phyloP scores from a whole-genome alignment of 345 rosid species.

The Eucalyptus sp. region DNA sequence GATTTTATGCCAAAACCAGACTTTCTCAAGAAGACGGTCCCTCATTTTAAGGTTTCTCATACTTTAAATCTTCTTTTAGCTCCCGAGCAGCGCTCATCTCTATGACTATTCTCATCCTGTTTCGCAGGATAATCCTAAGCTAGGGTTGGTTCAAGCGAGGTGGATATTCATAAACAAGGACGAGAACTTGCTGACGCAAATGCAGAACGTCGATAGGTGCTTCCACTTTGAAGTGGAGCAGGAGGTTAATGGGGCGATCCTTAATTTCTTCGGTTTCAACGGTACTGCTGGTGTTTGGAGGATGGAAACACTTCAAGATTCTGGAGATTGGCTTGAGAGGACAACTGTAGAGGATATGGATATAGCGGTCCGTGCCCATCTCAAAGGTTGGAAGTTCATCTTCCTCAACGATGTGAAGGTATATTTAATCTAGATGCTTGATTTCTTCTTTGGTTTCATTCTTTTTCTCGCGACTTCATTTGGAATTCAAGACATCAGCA shows the following conservation, averaged over 20 bases:
- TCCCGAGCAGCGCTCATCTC: background rate
- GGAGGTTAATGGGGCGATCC: constrained; percentile 3
- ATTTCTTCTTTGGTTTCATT: background rate
- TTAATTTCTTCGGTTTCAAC: constrained; percentile 9
- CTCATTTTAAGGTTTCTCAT: constrained; percentile 8
- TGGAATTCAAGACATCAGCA: background rate
- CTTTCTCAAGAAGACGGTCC: constrained; percentile 3
- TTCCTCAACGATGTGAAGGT: constrained; percentile 8
- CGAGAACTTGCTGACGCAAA: constrained; percentile 3
- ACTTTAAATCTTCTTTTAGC: background rate
- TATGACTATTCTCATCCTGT: background rate
- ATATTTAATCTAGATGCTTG: background rate
- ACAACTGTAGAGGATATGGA: constrained; percentile 13
- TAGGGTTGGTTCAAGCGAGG: constrained; percentile 5
- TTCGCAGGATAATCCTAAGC: constrained; percentile 5
- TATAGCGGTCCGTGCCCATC: constrained; percentile 6
- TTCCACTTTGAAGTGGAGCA: constrained; percentile 16
- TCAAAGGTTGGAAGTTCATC: constrained; percentile 11
- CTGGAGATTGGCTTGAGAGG: constrained; percentile 12
- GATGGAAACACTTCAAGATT: constrained; percentile 1
- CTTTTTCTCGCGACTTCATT: background rate
- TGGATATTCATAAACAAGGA: constrained; percentile 5
- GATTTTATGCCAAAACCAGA: constrained; percentile 10
- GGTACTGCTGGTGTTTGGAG: constrained; percentile 12
- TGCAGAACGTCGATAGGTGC: constrained; percentile 6